Evolutionary conservation across 352 stramenopile species (phyloP).

Genomic region (Blastocystis sp.): DNA sequence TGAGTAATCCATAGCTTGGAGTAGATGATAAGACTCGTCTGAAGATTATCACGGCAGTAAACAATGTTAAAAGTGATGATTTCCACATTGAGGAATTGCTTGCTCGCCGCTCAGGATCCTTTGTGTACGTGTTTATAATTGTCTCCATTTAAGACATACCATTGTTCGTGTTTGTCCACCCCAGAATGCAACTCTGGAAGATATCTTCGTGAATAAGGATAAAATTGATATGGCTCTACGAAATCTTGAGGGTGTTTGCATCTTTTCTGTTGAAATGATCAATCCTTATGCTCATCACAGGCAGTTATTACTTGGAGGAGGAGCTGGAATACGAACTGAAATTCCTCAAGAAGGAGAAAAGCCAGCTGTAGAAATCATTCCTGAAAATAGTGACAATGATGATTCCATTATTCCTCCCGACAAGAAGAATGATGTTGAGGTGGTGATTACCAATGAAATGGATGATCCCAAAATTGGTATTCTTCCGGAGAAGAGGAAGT

Average conservation of each 20-base stretch:
- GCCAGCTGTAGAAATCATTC: slow-evolving; percentile 34
- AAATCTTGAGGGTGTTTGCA: slow-evolving; percentile 28
- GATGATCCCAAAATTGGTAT: not conserved
- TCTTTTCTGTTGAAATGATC: slow-evolving; percentile 52
- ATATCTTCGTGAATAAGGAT: slow-evolving; percentile 50
- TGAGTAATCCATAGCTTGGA: not conserved
- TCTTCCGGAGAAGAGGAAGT: not conserved
- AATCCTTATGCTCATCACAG: slow-evolving; percentile 44
- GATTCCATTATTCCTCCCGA: slow-evolving; percentile 37
- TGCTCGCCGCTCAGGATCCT: slow-evolving; percentile 23
- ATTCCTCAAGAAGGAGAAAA: slow-evolving; percentile 11
- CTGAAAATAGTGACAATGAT: slow-evolving; percentile 57
- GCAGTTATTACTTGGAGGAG: slow-evolving; percentile 14
- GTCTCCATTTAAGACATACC: not conserved
- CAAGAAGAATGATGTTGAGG: slow-evolving; percentile 42
- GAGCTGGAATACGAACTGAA: not conserved
- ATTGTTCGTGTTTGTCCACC: slow-evolving; percentile 38
- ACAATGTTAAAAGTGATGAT: slow-evolving; percentile 52
- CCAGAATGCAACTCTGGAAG: slow-evolving; percentile 33
- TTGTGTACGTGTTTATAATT: not conserved
- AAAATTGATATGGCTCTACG: slow-evolving; percentile 37
- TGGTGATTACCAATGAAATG: slow-evolving; percentile 30
- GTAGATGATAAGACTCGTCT: slow-evolving; percentile 48
- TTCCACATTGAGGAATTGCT: slow-evolving; percentile 38
- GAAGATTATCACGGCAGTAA: slow-evolving; percentile 47